Evolutionary conservation across 306 rosid genomes (phyloP), one percentile per base, ranked within the genome.

Genomic region (Prunus salicina): DNA sequence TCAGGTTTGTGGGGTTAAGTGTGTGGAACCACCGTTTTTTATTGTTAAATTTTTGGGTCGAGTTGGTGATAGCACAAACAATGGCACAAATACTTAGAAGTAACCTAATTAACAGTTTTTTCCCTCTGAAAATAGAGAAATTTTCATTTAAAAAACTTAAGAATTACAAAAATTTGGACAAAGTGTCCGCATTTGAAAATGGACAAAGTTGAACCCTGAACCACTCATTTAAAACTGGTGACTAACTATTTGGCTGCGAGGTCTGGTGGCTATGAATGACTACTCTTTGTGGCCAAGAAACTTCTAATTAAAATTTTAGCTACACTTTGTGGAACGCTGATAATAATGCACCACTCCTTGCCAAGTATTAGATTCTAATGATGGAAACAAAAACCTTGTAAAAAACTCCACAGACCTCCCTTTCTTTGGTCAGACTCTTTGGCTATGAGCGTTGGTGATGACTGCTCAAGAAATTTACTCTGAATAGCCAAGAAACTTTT

Each of bases 1-100:
- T 92, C 93, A 92, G 99, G 99, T 96, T 81, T 76, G 91, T 78
- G 70, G 24, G 41, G 50, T 30, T 68, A 75, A 62, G 52, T 69
- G 24, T 30, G 30, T n/a, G 76, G 34, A 66, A 76, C 52, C 14
- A 34, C 56, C 58, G 51, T 18, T 66, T 50, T 51, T 77, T 15
- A 28, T 18, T 74, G 64, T 76, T 61, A 32, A 19, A 57, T 56
- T 18, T 14, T 9, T 16, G 49, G 41, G 43, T 75, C 69, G 16
- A 38, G 38, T 55, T 8, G 11, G 41, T 75, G 45, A 28, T 43
- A 24, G 53, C 32, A 67, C 10, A 43, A 67, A 53, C 25, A 38
- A 68, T 62, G 38, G 30, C n/a, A 62, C 41, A 11, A 67, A 55
- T 67, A 20, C 28, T 43, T 24, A 22, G 19, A 22, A 67, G 53